Conservation (phyloP, 2,329 filamentous ascomycete genomes). For the Exserohilum rostratum region DNA sequence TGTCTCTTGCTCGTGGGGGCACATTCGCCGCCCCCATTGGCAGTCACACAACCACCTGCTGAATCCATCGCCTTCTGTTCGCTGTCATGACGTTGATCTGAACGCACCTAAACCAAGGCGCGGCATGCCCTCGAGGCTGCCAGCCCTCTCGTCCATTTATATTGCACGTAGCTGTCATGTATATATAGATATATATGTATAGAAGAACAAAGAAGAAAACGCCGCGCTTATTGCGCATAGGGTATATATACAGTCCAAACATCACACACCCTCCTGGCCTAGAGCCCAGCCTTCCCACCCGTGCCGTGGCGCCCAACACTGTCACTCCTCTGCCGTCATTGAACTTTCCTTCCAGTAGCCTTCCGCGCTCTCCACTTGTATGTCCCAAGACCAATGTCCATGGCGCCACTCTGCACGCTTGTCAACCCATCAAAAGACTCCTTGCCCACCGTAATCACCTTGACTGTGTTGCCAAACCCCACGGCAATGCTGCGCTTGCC, state of each 20-base stretch:
- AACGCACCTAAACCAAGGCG: neutral
- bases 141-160: neutral
- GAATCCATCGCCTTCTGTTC: constrained; percentile 5
- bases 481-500: constrained; percentile 71
- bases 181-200: neutral
- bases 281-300: neutral
- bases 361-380: constrained; percentile 20
- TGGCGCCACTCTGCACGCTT: constrained; percentile 11
- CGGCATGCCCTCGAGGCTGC: too few relatives aligned
- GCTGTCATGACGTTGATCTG: constrained; percentile 8
- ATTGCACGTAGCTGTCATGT: neutral
- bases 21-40: constrained; percentile 16
- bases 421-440: constrained; percentile 63
- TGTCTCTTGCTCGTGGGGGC: neutral
- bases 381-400: constrained; percentile 18
- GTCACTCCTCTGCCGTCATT: constrained; percentile 7
- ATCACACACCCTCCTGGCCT: neutral
- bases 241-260: constrained; percentile 15
- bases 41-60: constrained; percentile 5
- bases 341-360: constrained; percentile 20
- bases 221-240: constrained; percentile 12
- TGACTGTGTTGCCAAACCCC: constrained; percentile 74
- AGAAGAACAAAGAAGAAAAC: neutral
- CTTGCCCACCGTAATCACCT: constrained; percentile 70
- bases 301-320: neutral